These are phyloP conservation scores for Uronychia binucleata DNA, from an alignment of 73 alveolate genomes.

Conservation along the genomic window DNA sequence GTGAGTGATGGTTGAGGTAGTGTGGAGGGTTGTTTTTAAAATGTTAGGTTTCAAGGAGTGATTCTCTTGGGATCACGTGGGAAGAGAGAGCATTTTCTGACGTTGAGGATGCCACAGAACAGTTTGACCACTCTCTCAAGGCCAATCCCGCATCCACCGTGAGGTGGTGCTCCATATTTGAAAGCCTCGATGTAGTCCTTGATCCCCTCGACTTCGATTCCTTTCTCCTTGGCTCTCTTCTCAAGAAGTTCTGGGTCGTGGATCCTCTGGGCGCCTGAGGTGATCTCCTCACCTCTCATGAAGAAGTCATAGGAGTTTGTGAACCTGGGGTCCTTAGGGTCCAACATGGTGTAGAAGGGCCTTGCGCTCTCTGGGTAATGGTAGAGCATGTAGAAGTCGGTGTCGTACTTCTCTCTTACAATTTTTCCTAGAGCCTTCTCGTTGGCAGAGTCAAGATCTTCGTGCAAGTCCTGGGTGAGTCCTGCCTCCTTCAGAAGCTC, in stretches of 20 bases:
- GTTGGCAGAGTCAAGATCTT: slow-evolving; percentile 90
- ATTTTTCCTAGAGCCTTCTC: slow-evolving; percentile 95
- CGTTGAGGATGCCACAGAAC: slow-evolving; percentile 90
- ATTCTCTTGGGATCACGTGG: slow-evolving; percentile 99
- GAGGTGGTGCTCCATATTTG: slow-evolving; percentile 99
- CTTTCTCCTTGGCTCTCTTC: slow-evolving; percentile 79
- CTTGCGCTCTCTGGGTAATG: slow-evolving; percentile 98
- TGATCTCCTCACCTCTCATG: slow-evolving; percentile 99
- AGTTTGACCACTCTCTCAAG: slow-evolving; percentile 99
- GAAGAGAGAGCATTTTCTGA: slow-evolving; percentile 96
- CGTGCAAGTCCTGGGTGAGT: slow-evolving; percentile 75
- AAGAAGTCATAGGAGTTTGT: slow-evolving; percentile 98
- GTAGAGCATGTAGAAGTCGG: slow-evolving; percentile 97
- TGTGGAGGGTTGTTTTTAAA: not conserved
- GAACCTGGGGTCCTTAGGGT: slow-evolving; percentile 93
- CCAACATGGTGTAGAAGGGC: slow-evolving; percentile 99
- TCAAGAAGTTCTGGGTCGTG: slow-evolving; percentile 95
- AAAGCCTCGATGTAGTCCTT: slow-evolving; percentile 92
- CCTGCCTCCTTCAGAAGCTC: slow-evolving; percentile 91
- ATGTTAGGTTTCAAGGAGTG: slow-evolving; percentile 76
- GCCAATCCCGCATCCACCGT: slow-evolving; percentile 99
- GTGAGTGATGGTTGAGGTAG: no score
- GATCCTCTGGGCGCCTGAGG: slow-evolving; percentile 99
- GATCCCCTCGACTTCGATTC: slow-evolving; percentile 76
- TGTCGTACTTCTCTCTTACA: slow-evolving; percentile 94